Conservation (phyloP, 2,329 filamentous ascomycete genomes). For the Pseudocercospora vitis region DNA sequence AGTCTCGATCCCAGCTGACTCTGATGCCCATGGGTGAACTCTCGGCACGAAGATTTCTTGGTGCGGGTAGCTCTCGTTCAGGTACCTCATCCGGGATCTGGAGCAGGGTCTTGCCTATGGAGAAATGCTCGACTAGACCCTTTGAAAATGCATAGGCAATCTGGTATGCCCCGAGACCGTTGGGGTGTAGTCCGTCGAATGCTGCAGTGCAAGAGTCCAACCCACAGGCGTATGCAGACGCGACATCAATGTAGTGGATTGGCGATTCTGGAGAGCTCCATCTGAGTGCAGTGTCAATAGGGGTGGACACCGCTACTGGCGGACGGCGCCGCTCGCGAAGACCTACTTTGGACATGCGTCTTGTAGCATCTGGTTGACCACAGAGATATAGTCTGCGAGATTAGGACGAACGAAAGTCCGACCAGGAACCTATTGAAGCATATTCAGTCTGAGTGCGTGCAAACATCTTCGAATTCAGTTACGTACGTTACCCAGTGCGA, state of each 20-base stretch:
- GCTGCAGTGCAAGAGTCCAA: slow-evolving; percentile 34
- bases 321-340: background rate
- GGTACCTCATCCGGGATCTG: slow-evolving; percentile 9
- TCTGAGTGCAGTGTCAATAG: background rate
- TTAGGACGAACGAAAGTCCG: background rate
- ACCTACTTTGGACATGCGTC: background rate
- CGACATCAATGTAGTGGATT: slow-evolving; percentile 38
- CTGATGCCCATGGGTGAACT: slow-evolving; percentile 15
- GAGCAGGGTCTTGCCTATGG: slow-evolving; percentile 4
- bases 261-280: slow-evolving; percentile 36
- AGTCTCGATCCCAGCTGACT: slow-evolving; percentile 14
- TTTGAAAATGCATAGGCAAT: slow-evolving; percentile 45
- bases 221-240: slow-evolving; percentile 33
- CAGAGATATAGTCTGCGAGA: background rate
- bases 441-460: slow-evolving; percentile 18
- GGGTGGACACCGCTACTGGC: background rate
- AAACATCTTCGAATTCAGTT: slow-evolving; percentile 5
- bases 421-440: slow-evolving; percentile 12
- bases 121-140: slow-evolving; percentile 12
- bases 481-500: slow-evolving; percentile 27
- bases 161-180: slow-evolving; percentile 44
- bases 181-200: slow-evolving; percentile 49
- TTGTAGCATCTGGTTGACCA: background rate
- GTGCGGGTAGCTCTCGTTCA: slow-evolving; percentile 5
- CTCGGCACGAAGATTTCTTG: slow-evolving; percentile 7